Base-by-base conservation (phyloP, 768 basidiomycete genomes). In the Russula sp. region DNA sequence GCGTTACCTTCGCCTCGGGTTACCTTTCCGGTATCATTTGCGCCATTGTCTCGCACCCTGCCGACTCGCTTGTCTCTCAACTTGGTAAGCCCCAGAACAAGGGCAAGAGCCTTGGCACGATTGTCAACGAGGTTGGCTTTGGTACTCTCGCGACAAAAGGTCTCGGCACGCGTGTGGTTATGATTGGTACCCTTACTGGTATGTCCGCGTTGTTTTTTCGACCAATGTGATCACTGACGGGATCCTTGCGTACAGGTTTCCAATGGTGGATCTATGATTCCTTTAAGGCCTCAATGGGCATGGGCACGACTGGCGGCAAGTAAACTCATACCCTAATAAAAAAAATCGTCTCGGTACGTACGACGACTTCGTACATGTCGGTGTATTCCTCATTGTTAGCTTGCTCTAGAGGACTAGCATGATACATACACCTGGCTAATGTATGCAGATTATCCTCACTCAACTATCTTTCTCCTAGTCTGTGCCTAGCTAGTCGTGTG, bases 21-120 rank as follows among this genome's bases (percentile, higher is more conserved):
- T 89, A 96, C 76, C 85, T 96, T 70, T 91, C 94, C 73, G 95
- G 95, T 87, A 86, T 97, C 71, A 85, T 96, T 73, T 95, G 93
- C 74, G 95, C 95, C 69, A 79, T 94, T 75, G 95, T 98, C 74
- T 98, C 95, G 18, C 94, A 98, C 75, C 94, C 94, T 54, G 94
- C 94, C 69, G 94, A 98, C 75, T 88, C 94, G 44, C 76, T 98
- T 67, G 89, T 97, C 68, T 96, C 94, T 62, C 85, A 86, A 75
- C 93, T 97, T 77, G 93, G 94, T 74, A 98, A 98, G 82, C 81
- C 84, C 65, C 74, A 80, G 66, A 90, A 92, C 82, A 88, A 84
- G 79, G 89, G 90, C 78, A 92, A 93, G 80, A 77, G 80, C 54
- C 73, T 85, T 63, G 89, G 88, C 11, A 68, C 79, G 65, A 89